These are phyloP conservation scores for Liquidambar formosana DNA, from an alignment of 164 flowering plant genomes.

Conservation along the genomic window DNA sequence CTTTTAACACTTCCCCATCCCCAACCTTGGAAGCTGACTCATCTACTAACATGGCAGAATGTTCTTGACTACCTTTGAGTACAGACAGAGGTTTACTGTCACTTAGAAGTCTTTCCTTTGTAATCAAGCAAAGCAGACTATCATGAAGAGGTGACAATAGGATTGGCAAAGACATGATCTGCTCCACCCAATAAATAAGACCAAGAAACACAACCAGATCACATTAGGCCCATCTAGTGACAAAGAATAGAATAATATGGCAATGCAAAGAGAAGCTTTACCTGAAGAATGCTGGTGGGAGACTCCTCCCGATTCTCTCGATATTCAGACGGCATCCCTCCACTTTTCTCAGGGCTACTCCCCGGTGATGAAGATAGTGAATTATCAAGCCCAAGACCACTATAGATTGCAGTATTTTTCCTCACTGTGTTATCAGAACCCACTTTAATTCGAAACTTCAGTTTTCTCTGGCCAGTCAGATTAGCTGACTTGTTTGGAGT, in stretches of 20 bases:
- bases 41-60: conserved; percentile 7
- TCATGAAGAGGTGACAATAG: conserved; percentile 74
- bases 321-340: conserved; percentile 29
- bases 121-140: conserved; percentile 39
- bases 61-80: conserved; percentile 10
- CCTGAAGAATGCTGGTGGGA: conserved; percentile 68
- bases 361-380: conserved; percentile 69
- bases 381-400: conserved; percentile 75
- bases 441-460: conserved; percentile 53
- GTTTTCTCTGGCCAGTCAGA: conserved; percentile 19
- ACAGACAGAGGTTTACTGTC: conserved; percentile 7
- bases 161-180: conserved; percentile 66
- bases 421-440: conserved; percentile 24
- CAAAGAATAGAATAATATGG: conserved; percentile 6
- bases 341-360: conserved; percentile 51
- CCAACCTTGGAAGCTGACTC: conserved; percentile 14
- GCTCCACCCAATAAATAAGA: conserved; percentile 26
- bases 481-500: conserved; percentile 20
- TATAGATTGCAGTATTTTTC: conserved; percentile 43
- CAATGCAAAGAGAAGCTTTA: conserved; percentile 18
- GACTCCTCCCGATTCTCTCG: conserved; percentile 41
- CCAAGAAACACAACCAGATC: background rate
- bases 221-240: background rate
- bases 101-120: conserved; percentile 16
- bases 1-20: conserved; percentile 23